Percentiles rank a stretch among this genome's conserved stretches.
phyloP scores from a whole-genome alignment of 768 basidiomycete species.

The Mycena sanguinolenta region DNA sequence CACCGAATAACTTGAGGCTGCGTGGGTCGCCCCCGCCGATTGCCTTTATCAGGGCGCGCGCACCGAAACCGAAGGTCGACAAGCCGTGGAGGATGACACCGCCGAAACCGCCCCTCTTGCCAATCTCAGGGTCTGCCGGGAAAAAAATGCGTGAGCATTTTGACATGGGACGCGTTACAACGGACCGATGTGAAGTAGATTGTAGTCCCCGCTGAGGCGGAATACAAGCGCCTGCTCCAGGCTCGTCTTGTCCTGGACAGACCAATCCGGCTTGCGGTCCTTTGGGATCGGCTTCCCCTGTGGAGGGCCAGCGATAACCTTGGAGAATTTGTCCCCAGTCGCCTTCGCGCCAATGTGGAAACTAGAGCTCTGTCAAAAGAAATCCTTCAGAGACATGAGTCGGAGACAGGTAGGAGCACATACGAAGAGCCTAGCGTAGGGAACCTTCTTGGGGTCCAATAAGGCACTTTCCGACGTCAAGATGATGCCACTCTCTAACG shows the following conservation, averaged over 20 bases:
- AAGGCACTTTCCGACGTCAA: conserved; percentile 74
- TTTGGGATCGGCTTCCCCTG: conserved; percentile 72
- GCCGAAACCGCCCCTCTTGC: conserved; percentile 82
- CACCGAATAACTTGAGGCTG: conserved; percentile 76
- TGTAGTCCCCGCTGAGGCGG: conserved; percentile 85
- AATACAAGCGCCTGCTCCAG: conserved; percentile 78
- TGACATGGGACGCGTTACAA: background rate
- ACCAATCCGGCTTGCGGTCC: conserved; percentile 71
- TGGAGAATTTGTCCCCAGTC: conserved; percentile 72
- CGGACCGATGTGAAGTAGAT: conserved; percentile 81
- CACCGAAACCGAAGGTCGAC: conserved; percentile 85
- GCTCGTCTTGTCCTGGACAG: conserved; percentile 71
- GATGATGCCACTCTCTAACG: conserved; percentile 80
- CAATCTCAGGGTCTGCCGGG: conserved; percentile 75
- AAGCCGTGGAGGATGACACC: conserved; percentile 90
- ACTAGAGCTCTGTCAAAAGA: background rate
- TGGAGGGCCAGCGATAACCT: conserved; percentile 71
- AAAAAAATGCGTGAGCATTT: background rate
- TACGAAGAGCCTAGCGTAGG: conserved; percentile 76
- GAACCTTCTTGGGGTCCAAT: conserved; percentile 70
- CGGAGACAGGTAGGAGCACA: conserved; percentile 29
- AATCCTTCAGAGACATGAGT: background rate
- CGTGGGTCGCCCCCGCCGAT: conserved; percentile 72
- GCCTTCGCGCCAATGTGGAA: conserved; percentile 52
- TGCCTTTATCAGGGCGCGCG: conserved; percentile 77